These are phyloP conservation scores for Rhododendron ferrugineum DNA, from an alignment of 148 eudicot species.

Conservation along the genomic window DNA sequence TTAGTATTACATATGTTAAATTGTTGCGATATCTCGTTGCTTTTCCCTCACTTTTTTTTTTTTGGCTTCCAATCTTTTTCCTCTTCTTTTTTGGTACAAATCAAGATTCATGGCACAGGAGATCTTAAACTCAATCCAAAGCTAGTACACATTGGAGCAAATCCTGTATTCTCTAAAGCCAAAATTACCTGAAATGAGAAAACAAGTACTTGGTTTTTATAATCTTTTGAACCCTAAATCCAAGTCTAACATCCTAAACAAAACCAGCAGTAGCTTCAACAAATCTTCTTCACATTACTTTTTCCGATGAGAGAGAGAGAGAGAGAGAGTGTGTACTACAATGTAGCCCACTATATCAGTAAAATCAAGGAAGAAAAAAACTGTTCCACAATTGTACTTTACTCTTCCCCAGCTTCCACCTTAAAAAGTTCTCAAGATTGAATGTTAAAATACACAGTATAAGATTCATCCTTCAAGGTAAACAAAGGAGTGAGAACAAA, in stretches of 20 bases:
- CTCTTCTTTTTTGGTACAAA: neutral
- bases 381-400: neutral
- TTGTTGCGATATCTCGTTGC: neutral
- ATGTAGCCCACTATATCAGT: neutral
- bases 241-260: neutral
- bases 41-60: neutral
- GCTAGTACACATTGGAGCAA: neutral
- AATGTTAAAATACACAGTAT: conserved; percentile 69
- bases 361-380: neutral
- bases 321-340: neutral
- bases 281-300: neutral
- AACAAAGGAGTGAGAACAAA: conserved; percentile 62
- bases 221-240: neutral
- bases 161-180: neutral
- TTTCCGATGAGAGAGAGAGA: no score
- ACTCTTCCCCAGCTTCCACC: neutral
- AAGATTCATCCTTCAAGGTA: conserved; percentile 67
- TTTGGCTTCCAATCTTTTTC: neutral
- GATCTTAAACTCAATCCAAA: neutral
- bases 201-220: neutral
- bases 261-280: neutral
- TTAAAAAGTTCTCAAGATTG: conserved; percentile 5
- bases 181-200: neutral
- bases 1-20: no score
- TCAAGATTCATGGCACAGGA: neutral